Evolutionary conservation across 768 basidiomycete genomes (phyloP).

Genomic region (Boletus pseudo-olivaceus): DNA sequence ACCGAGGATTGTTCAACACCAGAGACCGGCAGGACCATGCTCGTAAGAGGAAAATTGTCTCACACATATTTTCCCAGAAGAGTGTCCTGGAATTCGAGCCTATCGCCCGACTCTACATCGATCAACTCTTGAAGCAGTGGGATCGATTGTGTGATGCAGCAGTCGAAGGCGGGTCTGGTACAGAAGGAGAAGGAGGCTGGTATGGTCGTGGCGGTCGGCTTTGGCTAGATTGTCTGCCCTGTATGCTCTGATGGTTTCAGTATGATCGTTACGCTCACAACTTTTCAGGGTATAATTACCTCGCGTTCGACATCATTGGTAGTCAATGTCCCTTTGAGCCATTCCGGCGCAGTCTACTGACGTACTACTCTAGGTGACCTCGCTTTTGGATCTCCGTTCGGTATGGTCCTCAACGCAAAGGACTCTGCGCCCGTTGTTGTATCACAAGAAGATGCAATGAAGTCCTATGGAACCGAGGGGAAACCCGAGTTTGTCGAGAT

Average conservation of each 20-base stretch:
- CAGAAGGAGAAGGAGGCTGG: constrained; percentile 60
- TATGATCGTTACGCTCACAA: constrained; percentile 4
- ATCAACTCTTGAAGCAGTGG: constrained; percentile 66
- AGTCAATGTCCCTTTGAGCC: not conserved
- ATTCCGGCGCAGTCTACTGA: not conserved
- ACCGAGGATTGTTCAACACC: constrained; percentile 73
- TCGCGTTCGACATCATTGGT: constrained; percentile 78
- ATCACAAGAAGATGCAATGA: constrained; percentile 51
- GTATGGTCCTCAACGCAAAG: constrained; percentile 74
- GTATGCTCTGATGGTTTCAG: constrained; percentile 36
- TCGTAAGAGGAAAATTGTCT: constrained; percentile 88
- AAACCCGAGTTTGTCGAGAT: constrained; percentile 52
- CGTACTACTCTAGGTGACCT: constrained; percentile 46
- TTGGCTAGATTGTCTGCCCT: constrained; percentile 74
- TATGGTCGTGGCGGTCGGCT: constrained; percentile 56
- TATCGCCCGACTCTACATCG: constrained; percentile 60
- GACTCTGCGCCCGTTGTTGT: constrained; percentile 71
- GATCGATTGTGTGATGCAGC: constrained; percentile 61
- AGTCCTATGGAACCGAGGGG: constrained; percentile 47
- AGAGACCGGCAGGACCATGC: constrained; percentile 75
- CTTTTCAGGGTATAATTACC: constrained; percentile 50
- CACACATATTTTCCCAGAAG: constrained; percentile 82
- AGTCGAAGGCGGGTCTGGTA: constrained; percentile 50
- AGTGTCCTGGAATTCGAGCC: constrained; percentile 85
- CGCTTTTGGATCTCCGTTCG: constrained; percentile 85